phyloP scores from a whole-genome alignment of 1,139 yeast genomes.

The Eremothecium gossypii region DNA sequence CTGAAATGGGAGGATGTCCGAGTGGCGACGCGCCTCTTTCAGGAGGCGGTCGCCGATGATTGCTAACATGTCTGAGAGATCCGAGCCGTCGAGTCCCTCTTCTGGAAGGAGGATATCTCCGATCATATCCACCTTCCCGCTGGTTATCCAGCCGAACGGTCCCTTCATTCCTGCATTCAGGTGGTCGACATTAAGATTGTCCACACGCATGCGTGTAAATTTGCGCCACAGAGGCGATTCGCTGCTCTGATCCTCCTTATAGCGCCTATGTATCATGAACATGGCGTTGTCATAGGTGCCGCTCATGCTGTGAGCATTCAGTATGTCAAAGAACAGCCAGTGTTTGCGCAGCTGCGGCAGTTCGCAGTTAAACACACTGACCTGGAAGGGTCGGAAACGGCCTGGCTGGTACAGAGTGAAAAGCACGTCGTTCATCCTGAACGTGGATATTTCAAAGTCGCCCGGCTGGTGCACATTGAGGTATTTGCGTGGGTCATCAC shows the following conservation, averaged over 20 bases:
- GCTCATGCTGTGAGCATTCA: slow-evolving; percentile 76
- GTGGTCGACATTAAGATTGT: slow-evolving; percentile 78
- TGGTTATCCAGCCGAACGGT: slow-evolving; percentile 93
- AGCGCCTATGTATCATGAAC: slow-evolving; percentile 82
- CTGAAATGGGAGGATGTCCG: slow-evolving; percentile 12
- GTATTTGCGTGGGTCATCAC: slow-evolving; percentile 76
- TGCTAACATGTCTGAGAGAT: slow-evolving; percentile 17
- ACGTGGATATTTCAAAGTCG: slow-evolving; percentile 83
- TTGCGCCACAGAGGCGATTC: slow-evolving; percentile 43
- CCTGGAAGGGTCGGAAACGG: slow-evolving; percentile 72
- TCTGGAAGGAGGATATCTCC: slow-evolving; percentile 53
- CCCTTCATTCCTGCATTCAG: slow-evolving; percentile 84
- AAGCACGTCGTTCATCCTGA: slow-evolving; percentile 74
- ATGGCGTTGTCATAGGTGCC: slow-evolving; percentile 91
- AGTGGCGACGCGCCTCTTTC: slow-evolving; percentile 20
- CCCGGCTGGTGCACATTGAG: slow-evolving; percentile 70
- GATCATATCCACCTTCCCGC: slow-evolving; percentile 84
- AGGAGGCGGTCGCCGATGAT: slow-evolving; percentile 19
- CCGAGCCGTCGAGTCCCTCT: slow-evolving; percentile 18
- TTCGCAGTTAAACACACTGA: slow-evolving; percentile 80
- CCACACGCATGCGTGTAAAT: slow-evolving; percentile 73
- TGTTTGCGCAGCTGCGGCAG: slow-evolving; percentile 73
- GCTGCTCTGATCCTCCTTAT: slow-evolving; percentile 27
- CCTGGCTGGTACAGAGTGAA: slow-evolving; percentile 76
- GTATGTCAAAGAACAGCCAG: slow-evolving; percentile 82